Conservation (phyloP, 2,329 filamentous ascomycete species). For the Botrytis aclada region DNA sequence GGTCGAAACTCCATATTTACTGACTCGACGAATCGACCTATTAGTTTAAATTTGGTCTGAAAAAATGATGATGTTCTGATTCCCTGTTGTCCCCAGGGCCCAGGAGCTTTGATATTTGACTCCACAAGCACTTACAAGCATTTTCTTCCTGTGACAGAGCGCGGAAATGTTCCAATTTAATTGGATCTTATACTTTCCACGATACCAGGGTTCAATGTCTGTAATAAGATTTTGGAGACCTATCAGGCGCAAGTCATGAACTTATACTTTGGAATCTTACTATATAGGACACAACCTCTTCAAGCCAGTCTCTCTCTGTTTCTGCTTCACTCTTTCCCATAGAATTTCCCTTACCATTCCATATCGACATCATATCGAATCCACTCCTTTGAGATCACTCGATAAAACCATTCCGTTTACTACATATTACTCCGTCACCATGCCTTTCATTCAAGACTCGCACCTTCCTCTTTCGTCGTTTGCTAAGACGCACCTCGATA, state of each 20-base stretch:
- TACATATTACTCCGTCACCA: slow-evolving; percentile 17
- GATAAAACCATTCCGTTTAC: not conserved
- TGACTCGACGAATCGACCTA: slow-evolving; percentile 9
- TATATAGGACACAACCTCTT: slow-evolving; percentile 3
- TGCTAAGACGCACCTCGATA: slow-evolving; percentile 20
- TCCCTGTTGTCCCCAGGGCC: slow-evolving; percentile 5
- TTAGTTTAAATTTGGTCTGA: slow-evolving; percentile 3
- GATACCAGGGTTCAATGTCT: slow-evolving; percentile 10
- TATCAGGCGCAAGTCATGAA: slow-evolving; percentile 16
- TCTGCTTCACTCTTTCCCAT: not conserved
- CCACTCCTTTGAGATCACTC: not conserved
- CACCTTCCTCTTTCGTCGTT: slow-evolving; percentile 30
- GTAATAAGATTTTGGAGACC: slow-evolving; percentile 12
- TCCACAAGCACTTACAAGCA: slow-evolving; percentile 13
- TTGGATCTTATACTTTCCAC: slow-evolving; percentile 16
- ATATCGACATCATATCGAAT: slow-evolving; percentile 1
- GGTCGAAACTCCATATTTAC: slow-evolving; percentile 4
- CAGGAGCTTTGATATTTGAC: slow-evolving; percentile 12
- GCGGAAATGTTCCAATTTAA: slow-evolving; percentile 12
- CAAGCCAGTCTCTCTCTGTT: not conserved
- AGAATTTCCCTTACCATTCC: not conserved
- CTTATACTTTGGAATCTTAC: not conserved
- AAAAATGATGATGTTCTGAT: slow-evolving; percentile 9
- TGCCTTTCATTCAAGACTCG: slow-evolving; percentile 26
- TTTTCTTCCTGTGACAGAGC: slow-evolving; percentile 2